Percentiles rank a stretch among this genome's conserved stretches.
Evolutionary conservation across 208 protist genomes (phyloP).

Genomic region (Acanthamoeba royreba): DNA sequence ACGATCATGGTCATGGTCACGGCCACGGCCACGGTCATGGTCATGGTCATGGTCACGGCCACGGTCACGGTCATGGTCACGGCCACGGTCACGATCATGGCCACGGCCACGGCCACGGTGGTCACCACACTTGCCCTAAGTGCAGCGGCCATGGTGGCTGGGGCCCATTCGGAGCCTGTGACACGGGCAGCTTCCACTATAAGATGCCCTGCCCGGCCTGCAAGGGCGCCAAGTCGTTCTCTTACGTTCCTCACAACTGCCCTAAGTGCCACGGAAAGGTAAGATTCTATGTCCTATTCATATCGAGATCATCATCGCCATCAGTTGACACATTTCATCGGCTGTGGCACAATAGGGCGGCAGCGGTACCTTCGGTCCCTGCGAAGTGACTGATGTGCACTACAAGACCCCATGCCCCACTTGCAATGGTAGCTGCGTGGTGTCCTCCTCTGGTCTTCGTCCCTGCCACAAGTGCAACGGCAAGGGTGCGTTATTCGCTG

Average conservation of each 20-base stretch:
- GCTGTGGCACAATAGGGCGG: background rate
- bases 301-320: background rate
- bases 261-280: background rate
- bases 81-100: background rate
- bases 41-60: background rate
- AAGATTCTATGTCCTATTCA: background rate
- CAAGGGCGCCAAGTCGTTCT: background rate
- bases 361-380: background rate
- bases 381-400: background rate
- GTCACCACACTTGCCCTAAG: background rate
- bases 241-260: background rate
- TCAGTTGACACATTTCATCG: background rate
- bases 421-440: background rate
- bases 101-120: background rate
- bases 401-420: background rate
- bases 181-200: background rate
- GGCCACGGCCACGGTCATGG: background rate
- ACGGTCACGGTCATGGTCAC: background rate
- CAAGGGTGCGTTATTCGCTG: background rate
- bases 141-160: slow-evolving; percentile 23
- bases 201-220: background rate
- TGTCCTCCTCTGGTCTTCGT: background rate
- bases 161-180: slow-evolving; percentile 7
- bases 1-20: too few species aligned
- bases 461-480: background rate